Conservation (phyloP, 1,139 yeast species). For the Suzukiozyma palmioleophila region DNA sequence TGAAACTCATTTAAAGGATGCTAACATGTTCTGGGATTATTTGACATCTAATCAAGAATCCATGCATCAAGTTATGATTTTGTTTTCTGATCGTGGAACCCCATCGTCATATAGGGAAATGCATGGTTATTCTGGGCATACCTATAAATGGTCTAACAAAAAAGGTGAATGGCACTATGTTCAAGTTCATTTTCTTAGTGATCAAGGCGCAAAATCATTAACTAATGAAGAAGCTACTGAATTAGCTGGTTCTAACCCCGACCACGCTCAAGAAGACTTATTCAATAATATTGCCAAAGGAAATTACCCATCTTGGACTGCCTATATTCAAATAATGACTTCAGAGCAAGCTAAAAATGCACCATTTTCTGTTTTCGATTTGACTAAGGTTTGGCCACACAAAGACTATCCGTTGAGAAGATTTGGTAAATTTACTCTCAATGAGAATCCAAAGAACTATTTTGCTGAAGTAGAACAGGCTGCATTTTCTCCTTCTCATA, state of each 20-base stretch:
- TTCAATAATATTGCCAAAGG: slow-evolving; percentile 49
- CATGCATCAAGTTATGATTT: slow-evolving; percentile 50
- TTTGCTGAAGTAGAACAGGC: slow-evolving; percentile 71
- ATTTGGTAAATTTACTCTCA: slow-evolving; percentile 57
- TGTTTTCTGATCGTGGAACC: slow-evolving; percentile 58
- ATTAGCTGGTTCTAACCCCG: slow-evolving; percentile 51
- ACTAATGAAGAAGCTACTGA: slow-evolving; percentile 47
- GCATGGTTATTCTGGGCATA: slow-evolving; percentile 62
- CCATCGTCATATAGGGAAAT: slow-evolving; percentile 52
- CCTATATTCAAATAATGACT: slow-evolving; percentile 56
- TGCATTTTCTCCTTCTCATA: slow-evolving; percentile 69
- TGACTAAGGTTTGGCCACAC: slow-evolving; percentile 72
- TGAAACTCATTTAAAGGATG: slow-evolving; percentile 66
- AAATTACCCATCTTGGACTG: slow-evolving; percentile 52
- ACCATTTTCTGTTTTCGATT: slow-evolving; percentile 54
- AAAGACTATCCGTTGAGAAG: slow-evolving; percentile 60
- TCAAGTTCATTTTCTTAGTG: slow-evolving; percentile 52
- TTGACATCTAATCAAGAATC: slow-evolving; percentile 51
- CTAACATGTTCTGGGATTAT: slow-evolving; percentile 61
- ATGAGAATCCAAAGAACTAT: slow-evolving; percentile 63
- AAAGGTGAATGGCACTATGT: slow-evolving; percentile 56
- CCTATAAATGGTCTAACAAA: slow-evolving; percentile 54
- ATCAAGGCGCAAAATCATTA: slow-evolving; percentile 50
- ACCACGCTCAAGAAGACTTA: slow-evolving; percentile 50
- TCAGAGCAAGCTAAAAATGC: slow-evolving; percentile 48